phyloP scores from a whole-genome alignment of 2,329 filamentous ascomycete genomes.

The Aspergillus sojae region DNA sequence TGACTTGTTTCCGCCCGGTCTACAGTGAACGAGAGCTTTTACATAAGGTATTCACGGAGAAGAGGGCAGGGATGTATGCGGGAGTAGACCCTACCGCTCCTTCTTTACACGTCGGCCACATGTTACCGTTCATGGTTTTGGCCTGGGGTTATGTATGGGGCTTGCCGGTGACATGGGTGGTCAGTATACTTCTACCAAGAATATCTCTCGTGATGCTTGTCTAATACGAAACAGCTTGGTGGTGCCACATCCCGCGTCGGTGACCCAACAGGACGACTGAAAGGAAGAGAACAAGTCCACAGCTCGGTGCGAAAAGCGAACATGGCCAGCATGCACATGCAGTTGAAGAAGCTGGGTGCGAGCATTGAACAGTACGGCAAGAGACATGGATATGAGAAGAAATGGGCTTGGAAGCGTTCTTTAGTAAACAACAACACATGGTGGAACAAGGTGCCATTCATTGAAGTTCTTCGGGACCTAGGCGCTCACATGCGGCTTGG shows the following conservation, averaged over 20 bases:
- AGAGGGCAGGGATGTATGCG: constrained; percentile 50
- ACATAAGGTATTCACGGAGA: constrained; percentile 48
- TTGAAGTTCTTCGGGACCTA: constrained; percentile 74
- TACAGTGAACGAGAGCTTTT: constrained; percentile 46
- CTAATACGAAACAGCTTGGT: constrained; percentile 44
- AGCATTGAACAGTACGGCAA: constrained; percentile 70
- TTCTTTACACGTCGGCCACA: constrained; percentile 54
- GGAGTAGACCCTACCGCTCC: constrained; percentile 55
- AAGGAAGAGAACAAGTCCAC: constrained; percentile 41
- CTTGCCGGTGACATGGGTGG: constrained; percentile 48
- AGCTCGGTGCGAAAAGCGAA: constrained; percentile 47
- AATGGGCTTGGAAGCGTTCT: constrained; percentile 67
- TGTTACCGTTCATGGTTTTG: constrained; percentile 54
- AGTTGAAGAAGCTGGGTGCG: constrained; percentile 65
- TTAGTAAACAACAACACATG: constrained; percentile 82
- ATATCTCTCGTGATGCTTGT: not conserved
- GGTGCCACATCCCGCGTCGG: constrained; percentile 50
- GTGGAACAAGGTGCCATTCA: constrained; percentile 71
- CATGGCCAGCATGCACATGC: constrained; percentile 52
- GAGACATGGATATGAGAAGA: constrained; percentile 65
- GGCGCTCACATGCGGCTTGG: constrained; percentile 77
- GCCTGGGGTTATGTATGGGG: constrained; percentile 55
- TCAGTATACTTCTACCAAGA: constrained; percentile 28
- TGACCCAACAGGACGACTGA: constrained; percentile 49
- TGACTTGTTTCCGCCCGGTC: constrained; percentile 10